These are phyloP conservation scores for Candida anutae DNA, from an alignment of 1,139 yeast species.

Conservation along the genomic window DNA sequence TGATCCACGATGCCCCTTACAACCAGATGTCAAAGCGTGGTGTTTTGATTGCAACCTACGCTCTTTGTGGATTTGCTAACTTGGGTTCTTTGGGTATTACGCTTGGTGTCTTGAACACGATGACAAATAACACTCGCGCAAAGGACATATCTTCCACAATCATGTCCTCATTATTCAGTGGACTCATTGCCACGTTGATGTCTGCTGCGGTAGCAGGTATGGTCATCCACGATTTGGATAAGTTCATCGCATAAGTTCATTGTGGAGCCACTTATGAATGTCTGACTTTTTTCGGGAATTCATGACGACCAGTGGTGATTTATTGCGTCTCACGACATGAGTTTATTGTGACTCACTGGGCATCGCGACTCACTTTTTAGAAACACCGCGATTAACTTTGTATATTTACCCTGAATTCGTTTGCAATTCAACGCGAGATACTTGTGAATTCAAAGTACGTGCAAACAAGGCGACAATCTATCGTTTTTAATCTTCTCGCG, in stretches of 20 bases:
- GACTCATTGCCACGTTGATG: constrained; percentile 48
- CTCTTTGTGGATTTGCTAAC: constrained; percentile 61
- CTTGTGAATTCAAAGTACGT: too few relatives aligned
- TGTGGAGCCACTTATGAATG: too few relatives aligned
- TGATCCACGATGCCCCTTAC: constrained; percentile 39
- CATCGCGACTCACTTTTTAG: too few relatives aligned
- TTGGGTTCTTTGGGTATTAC: constrained; percentile 60
- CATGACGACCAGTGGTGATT: too few relatives aligned
- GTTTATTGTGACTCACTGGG: too few relatives aligned
- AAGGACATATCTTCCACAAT: constrained; percentile 44
- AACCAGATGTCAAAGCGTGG: constrained; percentile 45
- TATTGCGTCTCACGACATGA: too few relatives aligned
- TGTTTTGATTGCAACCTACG: constrained; percentile 53
- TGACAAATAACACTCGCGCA: constrained; percentile 46
- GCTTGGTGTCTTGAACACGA: constrained; percentile 52
- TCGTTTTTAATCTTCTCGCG: too few relatives aligned
- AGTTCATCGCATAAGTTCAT: constrained; percentile 10
- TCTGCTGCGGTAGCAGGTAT: constrained; percentile 64
- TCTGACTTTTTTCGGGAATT: too few relatives aligned
- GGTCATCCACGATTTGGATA: constrained; percentile 48
- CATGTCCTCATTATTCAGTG: constrained; percentile 45
- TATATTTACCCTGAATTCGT: too few relatives aligned
- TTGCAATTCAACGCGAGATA: too few relatives aligned
- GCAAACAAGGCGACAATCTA: too few relatives aligned
- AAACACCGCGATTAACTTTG: too few relatives aligned